These are phyloP conservation scores for Trametes cinnabarina DNA, from an alignment of 768 basidiomycete species.

Conservation along the genomic window DNA sequence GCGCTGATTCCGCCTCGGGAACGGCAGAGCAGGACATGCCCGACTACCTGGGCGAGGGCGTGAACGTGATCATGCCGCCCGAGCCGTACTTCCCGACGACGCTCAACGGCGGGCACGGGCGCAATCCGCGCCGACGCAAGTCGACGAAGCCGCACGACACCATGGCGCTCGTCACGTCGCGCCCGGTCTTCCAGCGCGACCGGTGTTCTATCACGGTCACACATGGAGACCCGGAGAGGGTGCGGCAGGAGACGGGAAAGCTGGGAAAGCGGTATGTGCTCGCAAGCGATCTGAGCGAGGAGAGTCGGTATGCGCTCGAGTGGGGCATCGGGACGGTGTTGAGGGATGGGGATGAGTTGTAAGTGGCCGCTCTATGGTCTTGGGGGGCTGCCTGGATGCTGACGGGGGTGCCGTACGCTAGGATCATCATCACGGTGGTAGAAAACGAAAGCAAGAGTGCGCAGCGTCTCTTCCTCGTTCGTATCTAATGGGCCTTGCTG, in stretches of 20 bases:
- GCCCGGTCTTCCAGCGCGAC: constrained; percentile 87
- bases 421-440: constrained; percentile 83
- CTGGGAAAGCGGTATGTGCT: constrained; percentile 75
- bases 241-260: constrained; percentile 50
- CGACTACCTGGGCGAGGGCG: constrained; percentile 89
- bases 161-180: constrained; percentile 61
- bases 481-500: constrained; percentile 1
- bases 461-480: constrained; percentile 24
- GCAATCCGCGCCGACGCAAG: constrained; percentile 52
- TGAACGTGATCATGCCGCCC: constrained; percentile 81
- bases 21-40: constrained; percentile 53
- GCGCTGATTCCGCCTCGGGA: constrained; percentile 42
- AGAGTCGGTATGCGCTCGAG: constrained; percentile 91
- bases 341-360: constrained; percentile 91
- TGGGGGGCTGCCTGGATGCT: neutral
- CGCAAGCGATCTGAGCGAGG: constrained; percentile 92
- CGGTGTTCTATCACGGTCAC: constrained; percentile 86
- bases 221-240: constrained; percentile 73
- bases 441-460: constrained; percentile 90
- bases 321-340: constrained; percentile 98
- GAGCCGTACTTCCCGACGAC: constrained; percentile 81
- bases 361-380: constrained; percentile 16
- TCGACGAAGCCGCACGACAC: constrained; percentile 62
- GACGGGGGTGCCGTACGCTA: constrained; percentile 20
- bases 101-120: constrained; percentile 46